Conservation (phyloP, 2,329 filamentous ascomycete genomes). For the Nothophoma quercina region DNA sequence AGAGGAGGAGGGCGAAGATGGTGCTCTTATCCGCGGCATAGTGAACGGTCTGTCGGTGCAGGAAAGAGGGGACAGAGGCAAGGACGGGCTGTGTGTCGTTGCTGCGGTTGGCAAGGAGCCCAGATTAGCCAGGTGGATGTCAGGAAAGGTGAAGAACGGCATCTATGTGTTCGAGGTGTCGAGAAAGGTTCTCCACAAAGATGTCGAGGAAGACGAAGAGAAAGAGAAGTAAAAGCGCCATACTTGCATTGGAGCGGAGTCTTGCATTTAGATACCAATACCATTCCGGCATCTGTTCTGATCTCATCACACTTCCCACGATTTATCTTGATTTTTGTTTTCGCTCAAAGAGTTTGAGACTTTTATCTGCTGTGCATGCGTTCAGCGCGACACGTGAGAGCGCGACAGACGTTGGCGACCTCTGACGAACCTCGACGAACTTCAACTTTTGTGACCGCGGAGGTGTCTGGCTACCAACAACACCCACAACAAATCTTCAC, state of each 20-base stretch:
- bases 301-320: background rate
- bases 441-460: constrained; percentile 19
- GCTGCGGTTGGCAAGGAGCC: constrained; percentile 89
- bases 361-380: too few relatives aligned
- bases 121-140: constrained; percentile 83
- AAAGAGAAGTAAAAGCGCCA: constrained; percentile 13
- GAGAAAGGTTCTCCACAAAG: constrained; percentile 35
- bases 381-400: constrained; percentile 20
- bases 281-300: constrained; percentile 23
- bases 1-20: constrained; percentile 25
- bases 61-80: constrained; percentile 80
- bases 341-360: too few relatives aligned
- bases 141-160: constrained; percentile 74
- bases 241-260: constrained; percentile 21
- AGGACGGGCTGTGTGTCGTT: constrained; percentile 78
- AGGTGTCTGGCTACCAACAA: constrained; percentile 6
- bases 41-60: constrained; percentile 90
- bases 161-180: constrained; percentile 88
- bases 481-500: constrained; percentile 6
- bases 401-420: too few relatives aligned
- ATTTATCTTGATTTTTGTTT: background rate
- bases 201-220: constrained; percentile 16
- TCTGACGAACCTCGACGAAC: constrained; percentile 8
- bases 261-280: constrained; percentile 33
- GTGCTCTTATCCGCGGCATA: constrained; percentile 69